Conservation (phyloP, 176 grass and related monocot species). For the Eremochloa ophiuroides region DNA sequence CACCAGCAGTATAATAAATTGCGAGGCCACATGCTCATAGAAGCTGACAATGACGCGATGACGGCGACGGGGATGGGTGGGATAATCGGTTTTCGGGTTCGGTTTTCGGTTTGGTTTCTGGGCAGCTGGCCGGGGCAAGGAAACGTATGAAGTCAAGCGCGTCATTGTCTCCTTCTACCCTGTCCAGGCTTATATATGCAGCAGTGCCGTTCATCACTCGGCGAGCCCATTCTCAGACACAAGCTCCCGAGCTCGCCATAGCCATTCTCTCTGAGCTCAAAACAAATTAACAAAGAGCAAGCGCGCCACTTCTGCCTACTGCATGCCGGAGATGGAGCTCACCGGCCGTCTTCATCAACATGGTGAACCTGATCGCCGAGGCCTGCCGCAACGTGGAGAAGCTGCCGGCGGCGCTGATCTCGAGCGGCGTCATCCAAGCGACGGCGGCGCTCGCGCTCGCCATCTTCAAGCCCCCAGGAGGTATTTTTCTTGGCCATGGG, state of each 20-base stretch:
- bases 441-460: background rate
- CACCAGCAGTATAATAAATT: background rate
- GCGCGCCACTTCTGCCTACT: background rate
- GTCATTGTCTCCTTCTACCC: too few species aligned
- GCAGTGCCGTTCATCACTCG: too few species aligned
- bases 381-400: background rate
- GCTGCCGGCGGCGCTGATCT: background rate
- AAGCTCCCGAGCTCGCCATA: background rate
- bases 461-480: background rate
- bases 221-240: too few species aligned
- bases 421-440: background rate
- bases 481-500: slow-evolving; percentile 6
- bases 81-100: background rate
- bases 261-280: background rate
- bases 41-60: background rate
- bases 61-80: too few species aligned
- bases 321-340: background rate
- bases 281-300: background rate
- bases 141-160: too few species aligned
- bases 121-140: too few species aligned
- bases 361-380: background rate
- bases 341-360: slow-evolving; percentile 20
- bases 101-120: background rate
- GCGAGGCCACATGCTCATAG: background rate
- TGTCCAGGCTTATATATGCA: too few species aligned